Evolutionary conservation across 768 basidiomycete genomes (phyloP), one percentile per base, ranked within the genome.

Genomic region (Suillus spraguei): DNA sequence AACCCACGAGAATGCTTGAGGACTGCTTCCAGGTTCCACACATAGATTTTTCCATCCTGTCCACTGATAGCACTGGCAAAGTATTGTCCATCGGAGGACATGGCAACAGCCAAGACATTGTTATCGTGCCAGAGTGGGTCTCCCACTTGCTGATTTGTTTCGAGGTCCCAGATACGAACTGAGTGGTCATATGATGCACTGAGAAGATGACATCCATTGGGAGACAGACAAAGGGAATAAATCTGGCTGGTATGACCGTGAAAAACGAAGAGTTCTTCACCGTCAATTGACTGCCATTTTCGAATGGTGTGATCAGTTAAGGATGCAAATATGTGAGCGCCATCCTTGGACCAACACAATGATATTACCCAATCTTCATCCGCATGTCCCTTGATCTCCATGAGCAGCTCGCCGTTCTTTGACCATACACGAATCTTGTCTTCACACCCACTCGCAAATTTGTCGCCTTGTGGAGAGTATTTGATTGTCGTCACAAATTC

Each of bases 41-140:
- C 83, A 5, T 90, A 87, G 1, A 96, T 76, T 44, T 83, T 79
- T 64, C 85, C 82, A 72, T 97, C 94, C 69, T 84, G 84, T 0
- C 94, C 94, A 14, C 2, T 0, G 24, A 16, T 14, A 11, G 87
- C 93, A 68, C 90, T 93, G 4, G 87, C 92, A 97, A n/a, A 81
- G 61, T 87, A 85, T 69, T 83, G 88, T 11, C 90, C 94, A 77
- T 97, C 94, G 2, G 83, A 81, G 67, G 90, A 94, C 49, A 95
- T 70, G 5, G 93, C 91, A 4, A 97, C 80, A 6, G 85, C 81
- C 39, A 90, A 80, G 0, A 97, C 84, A 74, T 92, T 90, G 68
- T 92, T 91, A 7, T 83, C 87, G 71, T 97, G 95, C 0, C 94
- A 93, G 63, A 82, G 74, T 3, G 83, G 71, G 1, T 81, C 81